A percentile compares a stretch with the other conserved stretches of the same genome.
Evolutionary conservation across 2,329 filamentous ascomycete genomes (phyloP).

Genomic region (Aureobasidium sp.): DNA sequence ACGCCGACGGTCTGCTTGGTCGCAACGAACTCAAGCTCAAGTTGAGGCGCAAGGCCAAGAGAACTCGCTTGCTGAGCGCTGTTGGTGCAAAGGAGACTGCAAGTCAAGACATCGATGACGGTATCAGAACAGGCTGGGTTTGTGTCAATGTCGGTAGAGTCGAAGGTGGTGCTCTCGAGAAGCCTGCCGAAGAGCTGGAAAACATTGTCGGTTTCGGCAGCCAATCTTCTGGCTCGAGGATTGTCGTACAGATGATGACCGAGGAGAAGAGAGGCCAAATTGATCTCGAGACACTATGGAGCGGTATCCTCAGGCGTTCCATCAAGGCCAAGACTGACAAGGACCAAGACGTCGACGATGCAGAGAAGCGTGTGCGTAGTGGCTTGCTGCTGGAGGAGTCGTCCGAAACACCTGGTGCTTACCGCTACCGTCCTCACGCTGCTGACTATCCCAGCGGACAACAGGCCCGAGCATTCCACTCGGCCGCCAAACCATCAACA

Average conservation of each 20-base stretch:
- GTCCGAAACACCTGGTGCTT: neutral
- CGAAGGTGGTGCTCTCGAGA: constrained; percentile 54
- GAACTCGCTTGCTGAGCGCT: constrained; percentile 70
- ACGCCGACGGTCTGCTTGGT: constrained; percentile 81
- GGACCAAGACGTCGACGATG: constrained; percentile 5
- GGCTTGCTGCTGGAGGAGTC: constrained; percentile 9
- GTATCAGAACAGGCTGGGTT: constrained; percentile 89
- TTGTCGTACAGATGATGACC: constrained; percentile 65
- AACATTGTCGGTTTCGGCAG: constrained; percentile 71
- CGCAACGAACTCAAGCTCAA: constrained; percentile 88
- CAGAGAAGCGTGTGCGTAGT: neutral
- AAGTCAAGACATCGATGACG: constrained; percentile 62
- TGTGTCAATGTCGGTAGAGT: constrained; percentile 80
- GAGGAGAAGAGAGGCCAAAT: constrained; percentile 61
- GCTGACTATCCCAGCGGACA: neutral
- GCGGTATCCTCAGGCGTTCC: constrained; percentile 35
- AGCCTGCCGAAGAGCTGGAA: constrained; percentile 18
- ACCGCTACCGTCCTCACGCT: constrained; percentile 4
- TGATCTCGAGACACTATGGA: constrained; percentile 59
- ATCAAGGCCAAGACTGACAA: constrained; percentile 25
- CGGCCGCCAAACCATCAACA: neutral
- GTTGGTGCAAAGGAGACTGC: constrained; percentile 51
- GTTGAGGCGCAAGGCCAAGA: constrained; percentile 68
- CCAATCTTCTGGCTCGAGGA: constrained; percentile 45
- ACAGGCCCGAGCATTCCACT: constrained; percentile 8